phyloP scores from a whole-genome alignment of 2,329 filamentous ascomycete genomes.

The Hypoxylon sp. region DNA sequence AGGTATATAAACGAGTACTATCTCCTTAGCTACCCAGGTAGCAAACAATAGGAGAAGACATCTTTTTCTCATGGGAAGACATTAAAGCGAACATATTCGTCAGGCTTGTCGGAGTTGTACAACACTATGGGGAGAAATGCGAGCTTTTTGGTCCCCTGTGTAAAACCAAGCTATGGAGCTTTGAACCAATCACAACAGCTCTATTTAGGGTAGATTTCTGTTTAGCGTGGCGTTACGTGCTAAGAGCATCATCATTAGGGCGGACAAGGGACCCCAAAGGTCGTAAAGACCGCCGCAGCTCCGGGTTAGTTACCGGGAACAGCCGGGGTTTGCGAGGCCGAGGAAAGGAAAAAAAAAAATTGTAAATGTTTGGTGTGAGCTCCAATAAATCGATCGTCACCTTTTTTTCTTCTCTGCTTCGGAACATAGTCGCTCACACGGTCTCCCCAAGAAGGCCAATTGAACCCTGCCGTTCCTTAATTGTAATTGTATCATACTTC shows the following conservation, averaged over 20 bases:
- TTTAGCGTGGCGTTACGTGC: slow-evolving; percentile 40
- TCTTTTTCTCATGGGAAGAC: slow-evolving; percentile 2
- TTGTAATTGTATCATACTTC: slow-evolving; percentile 49
- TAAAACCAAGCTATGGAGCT: slow-evolving; percentile 6
- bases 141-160: slow-evolving; percentile 27
- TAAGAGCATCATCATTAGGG: slow-evolving; percentile 42
- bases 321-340: slow-evolving; percentile 45
- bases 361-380: slow-evolving; percentile 26
- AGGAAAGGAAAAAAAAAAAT: slow-evolving; percentile 37
- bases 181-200: slow-evolving; percentile 35
- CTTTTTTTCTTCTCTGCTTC: slow-evolving; percentile 16
- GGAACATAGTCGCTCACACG: slow-evolving; percentile 20
- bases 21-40: background rate
- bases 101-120: background rate
- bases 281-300: slow-evolving; percentile 43
- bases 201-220: slow-evolving; percentile 14
- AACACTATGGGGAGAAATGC: slow-evolving; percentile 13
- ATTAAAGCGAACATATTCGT: background rate
- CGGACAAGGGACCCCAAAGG: slow-evolving; percentile 30
- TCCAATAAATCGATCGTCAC: slow-evolving; percentile 22
- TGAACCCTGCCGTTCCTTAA: slow-evolving; percentile 45
- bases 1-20: no score
- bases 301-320: slow-evolving; percentile 47
- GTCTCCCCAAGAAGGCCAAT: slow-evolving; percentile 34
- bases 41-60: background rate